phyloP scores from a whole-genome alignment of 2,329 filamentous ascomycete species.

The Pseudocercospora macadamiae region DNA sequence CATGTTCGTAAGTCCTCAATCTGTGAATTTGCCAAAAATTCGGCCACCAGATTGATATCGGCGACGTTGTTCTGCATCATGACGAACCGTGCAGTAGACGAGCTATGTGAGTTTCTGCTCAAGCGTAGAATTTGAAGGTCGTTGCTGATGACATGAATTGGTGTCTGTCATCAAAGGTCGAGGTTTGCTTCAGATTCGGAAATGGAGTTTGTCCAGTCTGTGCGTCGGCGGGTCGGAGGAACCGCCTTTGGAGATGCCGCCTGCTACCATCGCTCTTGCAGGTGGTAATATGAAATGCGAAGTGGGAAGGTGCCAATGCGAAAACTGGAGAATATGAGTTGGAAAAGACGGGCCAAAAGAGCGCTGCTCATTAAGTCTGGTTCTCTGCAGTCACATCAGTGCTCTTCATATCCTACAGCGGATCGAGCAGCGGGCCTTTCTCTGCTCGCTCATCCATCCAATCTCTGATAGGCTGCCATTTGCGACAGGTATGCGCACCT shows the following conservation, averaged over 20 bases:
- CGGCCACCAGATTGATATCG: slow-evolving; percentile 36
- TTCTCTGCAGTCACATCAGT: not conserved
- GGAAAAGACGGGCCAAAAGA: no score
- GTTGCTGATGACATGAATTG: no score
- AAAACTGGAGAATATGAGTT: no score
- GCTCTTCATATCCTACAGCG: not conserved
- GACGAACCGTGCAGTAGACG: not conserved
- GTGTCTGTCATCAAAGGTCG: no score
- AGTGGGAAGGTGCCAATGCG: no score
- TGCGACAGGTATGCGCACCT: slow-evolving; percentile 22
- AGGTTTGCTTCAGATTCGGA: no score
- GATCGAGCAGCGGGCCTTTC: slow-evolving; percentile 8
- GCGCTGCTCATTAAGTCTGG: no score
- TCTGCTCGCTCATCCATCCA: slow-evolving; percentile 25
- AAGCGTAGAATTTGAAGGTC: no score
- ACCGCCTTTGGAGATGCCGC: not conserved
- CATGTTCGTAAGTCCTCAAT: slow-evolving; percentile 24
- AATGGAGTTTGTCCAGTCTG: not conserved
- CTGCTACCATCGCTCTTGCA: no score
- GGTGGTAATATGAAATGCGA: no score
- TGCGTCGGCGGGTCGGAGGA: not conserved
- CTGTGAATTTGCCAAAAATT: slow-evolving; percentile 38
- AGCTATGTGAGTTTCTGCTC: not conserved
- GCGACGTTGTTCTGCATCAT: not conserved
- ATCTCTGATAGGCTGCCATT: slow-evolving; percentile 24